Base-by-base conservation (phyloP, 2,329 filamentous ascomycete species). In the Penicillium sumatraense region DNA sequence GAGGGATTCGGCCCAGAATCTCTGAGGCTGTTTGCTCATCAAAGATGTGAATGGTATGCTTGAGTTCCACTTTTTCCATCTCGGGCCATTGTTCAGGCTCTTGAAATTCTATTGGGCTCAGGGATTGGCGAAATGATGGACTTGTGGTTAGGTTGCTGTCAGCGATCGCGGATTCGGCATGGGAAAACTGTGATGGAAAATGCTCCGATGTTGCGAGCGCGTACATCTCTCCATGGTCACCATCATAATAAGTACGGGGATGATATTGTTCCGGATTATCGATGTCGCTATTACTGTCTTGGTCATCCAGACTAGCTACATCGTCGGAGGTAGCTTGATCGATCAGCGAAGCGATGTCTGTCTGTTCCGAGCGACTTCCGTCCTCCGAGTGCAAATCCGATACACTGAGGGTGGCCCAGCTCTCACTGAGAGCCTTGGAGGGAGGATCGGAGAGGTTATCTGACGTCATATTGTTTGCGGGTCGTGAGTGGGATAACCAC, bases 381-480 rank as follows among this genome's bases (percentile, higher is more conserved):
- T 80, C 76, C 53, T 79, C 76, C 2, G 75, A 78, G 48, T 76
- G 73, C 20, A 71, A 65, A 55, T 79, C 77, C 16, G 74, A 73
- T n/a, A 68, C 70, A 50, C 74, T 76, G 54, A 80, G 64, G 2
- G 74, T 77, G 18, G 77, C 75, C 77, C 77, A 80, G 61, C 77
- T 79, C 51, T 79, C 77, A 52, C 75, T 75, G 55, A 80, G 64
- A 10, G 74, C 68, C 58, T 69, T 61, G 47, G 61, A 27, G 3
- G 64, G 57, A 26, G 67, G 65, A 10, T 72, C 68, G 13, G 61
- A 50, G n/a, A 60, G 54, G 20, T 58, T 57, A 48, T 68, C 68
- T 64, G 72, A 74, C 62, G 72, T 71, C 75, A 78, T 78, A 56
- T 59, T 78, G 59, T 62, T 68, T 60, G 73, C 66, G n/a, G 72